Conservation (phyloP, 139 green algal genomes). For the Chlorella sp. region DNA sequence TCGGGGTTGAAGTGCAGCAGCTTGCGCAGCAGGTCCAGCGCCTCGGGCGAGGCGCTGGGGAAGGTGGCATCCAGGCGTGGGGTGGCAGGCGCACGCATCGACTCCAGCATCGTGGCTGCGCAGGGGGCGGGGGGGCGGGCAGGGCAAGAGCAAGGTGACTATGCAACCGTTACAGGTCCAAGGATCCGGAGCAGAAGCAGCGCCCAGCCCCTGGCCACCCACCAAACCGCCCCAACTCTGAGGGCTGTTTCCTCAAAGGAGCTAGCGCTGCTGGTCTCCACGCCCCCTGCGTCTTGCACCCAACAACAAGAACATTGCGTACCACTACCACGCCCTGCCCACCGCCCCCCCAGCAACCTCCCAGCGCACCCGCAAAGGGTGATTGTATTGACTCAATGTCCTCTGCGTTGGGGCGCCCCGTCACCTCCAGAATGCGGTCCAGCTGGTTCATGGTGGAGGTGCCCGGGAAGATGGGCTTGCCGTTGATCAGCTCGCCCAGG, state of each 20-base stretch:
- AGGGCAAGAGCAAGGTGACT: too few species aligned
- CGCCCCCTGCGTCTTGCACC: neutral
- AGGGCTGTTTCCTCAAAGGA: neutral
- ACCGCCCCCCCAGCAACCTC: neutral
- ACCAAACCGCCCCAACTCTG: too few species aligned
- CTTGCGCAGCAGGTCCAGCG: constrained; percentile 84
- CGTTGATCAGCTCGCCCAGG: constrained; percentile 93
- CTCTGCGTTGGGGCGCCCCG: constrained; percentile 62
- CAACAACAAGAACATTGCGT: neutral
- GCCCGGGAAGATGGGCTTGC: constrained; percentile 93
- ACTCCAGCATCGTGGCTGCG: constrained; percentile 92
- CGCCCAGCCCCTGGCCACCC: too few species aligned
- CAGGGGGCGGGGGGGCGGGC: neutral
- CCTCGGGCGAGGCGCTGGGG: constrained; percentile 78
- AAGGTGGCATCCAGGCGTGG: constrained; percentile 78
- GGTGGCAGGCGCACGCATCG: constrained; percentile 65
- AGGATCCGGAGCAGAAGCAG: too few species aligned
- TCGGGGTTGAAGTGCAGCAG: constrained; percentile 86
- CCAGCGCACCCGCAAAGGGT: constrained; percentile 73
- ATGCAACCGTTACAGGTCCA: neutral
- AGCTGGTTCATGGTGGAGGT: constrained; percentile 97
- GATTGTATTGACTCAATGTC: constrained; percentile 90
- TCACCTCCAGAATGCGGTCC: constrained; percentile 89
- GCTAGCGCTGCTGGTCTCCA: neutral
- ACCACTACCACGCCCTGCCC: neutral